Evolutionary conservation across 345 rosid genomes (phyloP).

Genomic region (Corymbia maculata): DNA sequence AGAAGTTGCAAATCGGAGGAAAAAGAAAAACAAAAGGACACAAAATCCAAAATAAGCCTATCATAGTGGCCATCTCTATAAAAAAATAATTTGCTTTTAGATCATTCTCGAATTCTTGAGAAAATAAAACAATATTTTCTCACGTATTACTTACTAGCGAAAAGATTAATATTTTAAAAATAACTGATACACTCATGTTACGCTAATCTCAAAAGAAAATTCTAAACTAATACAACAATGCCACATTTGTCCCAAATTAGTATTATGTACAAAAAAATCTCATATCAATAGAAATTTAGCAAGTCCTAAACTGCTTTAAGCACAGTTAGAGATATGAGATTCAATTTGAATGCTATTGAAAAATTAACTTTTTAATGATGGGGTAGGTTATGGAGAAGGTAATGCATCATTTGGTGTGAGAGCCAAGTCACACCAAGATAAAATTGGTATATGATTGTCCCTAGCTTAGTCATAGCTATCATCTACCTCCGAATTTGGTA

Average conservation of each 20-base stretch:
- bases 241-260: fast-evolving
- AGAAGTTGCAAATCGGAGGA: not conserved
- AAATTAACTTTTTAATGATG: not conserved
- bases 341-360: conserved; percentile 22
- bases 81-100: not conserved
- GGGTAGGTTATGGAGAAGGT: fast-evolving
- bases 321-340: conserved; percentile 55
- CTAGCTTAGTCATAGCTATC: not conserved
- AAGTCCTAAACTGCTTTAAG: conserved; percentile 9
- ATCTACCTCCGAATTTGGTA: not conserved
- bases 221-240: fast-evolving
- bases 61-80: not conserved
- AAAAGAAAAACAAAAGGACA: not conserved
- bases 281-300: not conserved
- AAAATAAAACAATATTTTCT: not conserved
- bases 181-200: fast-evolving
- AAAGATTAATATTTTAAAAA: fast-evolving
- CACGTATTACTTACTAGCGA: fast-evolving
- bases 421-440: fast-evolving
- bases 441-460: not conserved
- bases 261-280: not conserved
- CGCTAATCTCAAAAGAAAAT: fast-evolving
- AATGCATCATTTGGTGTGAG: not conserved
- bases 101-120: not conserved
- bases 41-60: not conserved